A percentile compares a stretch with the other conserved stretches of the same genome.
Conservation (phyloP, 768 basidiomycete genomes). For the Polyporus arcularius region DNA sequence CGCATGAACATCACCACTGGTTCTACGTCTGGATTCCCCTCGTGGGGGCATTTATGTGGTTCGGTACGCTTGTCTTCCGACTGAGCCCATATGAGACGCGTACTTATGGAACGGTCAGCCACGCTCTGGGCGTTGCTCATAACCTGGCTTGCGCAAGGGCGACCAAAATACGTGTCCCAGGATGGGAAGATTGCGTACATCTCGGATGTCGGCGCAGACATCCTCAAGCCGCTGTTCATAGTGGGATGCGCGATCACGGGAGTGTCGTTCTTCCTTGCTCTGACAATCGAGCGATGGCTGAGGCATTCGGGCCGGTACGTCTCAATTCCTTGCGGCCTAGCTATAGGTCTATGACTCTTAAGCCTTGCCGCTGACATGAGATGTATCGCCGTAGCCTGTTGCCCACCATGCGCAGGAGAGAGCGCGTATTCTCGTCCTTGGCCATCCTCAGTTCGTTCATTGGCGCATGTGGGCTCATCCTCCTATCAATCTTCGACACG, state of each 20-base stretch:
- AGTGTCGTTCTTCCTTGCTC: conserved; percentile 58
- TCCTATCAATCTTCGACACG: conserved; percentile 75
- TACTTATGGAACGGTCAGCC: conserved; percentile 31
- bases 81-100: no score
- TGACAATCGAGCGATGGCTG: conserved; percentile 62
- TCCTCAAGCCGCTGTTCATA: conserved; percentile 76
- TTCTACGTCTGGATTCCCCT: conserved; percentile 66
- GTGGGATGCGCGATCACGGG: conserved; percentile 65
- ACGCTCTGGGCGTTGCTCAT: conserved; percentile 71
- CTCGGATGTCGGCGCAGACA: conserved; percentile 74
- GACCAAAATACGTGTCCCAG: conserved; percentile 57
- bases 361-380: not conserved
- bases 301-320: conserved; percentile 62
- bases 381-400: not conserved
- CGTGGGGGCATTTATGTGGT: conserved; percentile 65
- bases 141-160: conserved; percentile 68
- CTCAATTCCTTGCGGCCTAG: not conserved
- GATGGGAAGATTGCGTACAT: conserved; percentile 69
- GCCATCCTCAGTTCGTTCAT: conserved; percentile 62
- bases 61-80: conserved; percentile 39
- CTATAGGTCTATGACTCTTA: no score
- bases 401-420: conserved; percentile 52
- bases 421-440: conserved; percentile 54
- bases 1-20: conserved; percentile 47
- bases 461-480: conserved; percentile 64